phyloP scores from a whole-genome alignment of 371 early-diverging fungal species.

The Capillidium rhysosporum region DNA sequence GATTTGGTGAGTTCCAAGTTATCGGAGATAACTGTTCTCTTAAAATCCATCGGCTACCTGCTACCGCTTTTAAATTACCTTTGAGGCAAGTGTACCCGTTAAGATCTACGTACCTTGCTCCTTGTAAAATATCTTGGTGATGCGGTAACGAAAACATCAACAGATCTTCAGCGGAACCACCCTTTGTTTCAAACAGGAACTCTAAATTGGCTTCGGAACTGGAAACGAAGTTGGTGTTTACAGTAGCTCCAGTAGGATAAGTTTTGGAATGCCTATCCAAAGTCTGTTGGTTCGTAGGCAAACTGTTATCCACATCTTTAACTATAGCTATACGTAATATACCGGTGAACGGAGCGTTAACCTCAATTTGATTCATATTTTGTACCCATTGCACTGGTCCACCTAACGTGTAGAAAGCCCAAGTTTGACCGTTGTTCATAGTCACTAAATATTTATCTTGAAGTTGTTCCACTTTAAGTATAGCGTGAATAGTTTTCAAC shows the following conservation, averaged over 20 bases:
- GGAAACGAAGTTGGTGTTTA: slow-evolving; percentile 9
- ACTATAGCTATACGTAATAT: slow-evolving; percentile 6
- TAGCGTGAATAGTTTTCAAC: slow-evolving; percentile 15
- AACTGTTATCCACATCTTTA: not conserved
- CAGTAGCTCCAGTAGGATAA: slow-evolving; percentile 11
- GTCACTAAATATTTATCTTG: not conserved
- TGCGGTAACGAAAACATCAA: slow-evolving; percentile 31
- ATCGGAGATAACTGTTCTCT: slow-evolving; percentile 17
- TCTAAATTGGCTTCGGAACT: not conserved
- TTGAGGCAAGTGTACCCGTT: slow-evolving; percentile 13
- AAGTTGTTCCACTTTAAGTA: slow-evolving; percentile 7
- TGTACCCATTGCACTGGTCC: not conserved
- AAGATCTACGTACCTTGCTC: not conserved
- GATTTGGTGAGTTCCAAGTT: slow-evolving; percentile 16
- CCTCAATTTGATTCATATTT: not conserved
- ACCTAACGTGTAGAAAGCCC: not conserved
- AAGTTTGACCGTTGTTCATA: not conserved
- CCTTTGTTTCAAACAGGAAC: slow-evolving; percentile 2
- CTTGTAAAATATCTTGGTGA: slow-evolving; percentile 18
- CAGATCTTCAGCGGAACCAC: not conserved
- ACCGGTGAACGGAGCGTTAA: not conserved
- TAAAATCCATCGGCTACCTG: slow-evolving; percentile 30
- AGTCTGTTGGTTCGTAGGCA: not conserved
- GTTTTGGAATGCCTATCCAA: slow-evolving; percentile 9
- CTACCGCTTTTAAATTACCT: slow-evolving; percentile 38